phyloP scores from a whole-genome alignment of 1,284 basidiomycete genomes.

The Ceratobasidium sp. region DNA sequence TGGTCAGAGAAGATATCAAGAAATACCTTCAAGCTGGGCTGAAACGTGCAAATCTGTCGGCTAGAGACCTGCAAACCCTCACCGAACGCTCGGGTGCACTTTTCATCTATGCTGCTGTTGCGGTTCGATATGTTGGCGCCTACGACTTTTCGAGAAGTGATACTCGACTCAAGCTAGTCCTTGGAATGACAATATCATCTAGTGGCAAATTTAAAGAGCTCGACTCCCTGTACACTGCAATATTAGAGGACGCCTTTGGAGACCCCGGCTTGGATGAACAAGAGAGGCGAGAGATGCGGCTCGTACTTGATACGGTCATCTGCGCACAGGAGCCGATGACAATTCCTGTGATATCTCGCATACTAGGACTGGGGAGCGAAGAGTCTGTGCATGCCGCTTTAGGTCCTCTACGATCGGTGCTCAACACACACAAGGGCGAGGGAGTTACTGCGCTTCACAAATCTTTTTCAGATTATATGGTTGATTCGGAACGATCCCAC shows the following conservation, averaged over 20 bases:
- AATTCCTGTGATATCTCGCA: neutral
- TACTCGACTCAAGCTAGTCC: neutral
- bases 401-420: constrained; percentile 6
- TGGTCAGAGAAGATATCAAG: constrained; percentile 44
- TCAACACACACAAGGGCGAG: neutral
- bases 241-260: neutral
- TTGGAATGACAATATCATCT: neutral
- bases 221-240: constrained; percentile 14
- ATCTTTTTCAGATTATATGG: constrained; percentile 33
- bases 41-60: neutral
- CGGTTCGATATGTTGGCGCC: constrained; percentile 7
- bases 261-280: neutral
- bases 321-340: constrained; percentile 32
- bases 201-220: neutral
- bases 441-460: constrained; percentile 6
- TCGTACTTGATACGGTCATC: constrained; percentile 11
- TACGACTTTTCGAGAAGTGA: neutral
- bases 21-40: constrained; percentile 34
- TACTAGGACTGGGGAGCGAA: neutral
- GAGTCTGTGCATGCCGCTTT: neutral
- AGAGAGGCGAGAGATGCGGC: neutral
- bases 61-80: neutral
- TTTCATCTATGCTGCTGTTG: constrained; percentile 41
- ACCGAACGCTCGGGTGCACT: constrained; percentile 5
- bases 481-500: neutral